These are phyloP conservation scores for Neoboletus magnificus DNA, from an alignment of 768 basidiomycete genomes.

Conservation along the genomic window DNA sequence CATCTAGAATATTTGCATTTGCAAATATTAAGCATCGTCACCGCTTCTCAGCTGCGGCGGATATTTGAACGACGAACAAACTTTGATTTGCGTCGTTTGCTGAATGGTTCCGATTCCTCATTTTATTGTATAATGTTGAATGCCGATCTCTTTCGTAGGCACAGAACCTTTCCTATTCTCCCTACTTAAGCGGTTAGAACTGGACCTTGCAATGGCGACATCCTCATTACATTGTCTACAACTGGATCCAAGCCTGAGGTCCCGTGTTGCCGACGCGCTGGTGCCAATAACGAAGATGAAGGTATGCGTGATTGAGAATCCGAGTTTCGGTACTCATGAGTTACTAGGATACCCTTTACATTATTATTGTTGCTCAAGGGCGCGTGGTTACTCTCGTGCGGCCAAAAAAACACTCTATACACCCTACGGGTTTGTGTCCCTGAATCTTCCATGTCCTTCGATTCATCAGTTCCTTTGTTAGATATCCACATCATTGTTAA, in stretches of 20 bases:
- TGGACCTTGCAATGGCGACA: conserved; percentile 77
- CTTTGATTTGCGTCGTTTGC: conserved; percentile 79
- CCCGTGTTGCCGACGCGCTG: conserved; percentile 75
- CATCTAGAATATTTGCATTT: conserved; percentile 96
- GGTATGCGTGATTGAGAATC: conserved; percentile 35
- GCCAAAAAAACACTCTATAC: conserved; percentile 91
- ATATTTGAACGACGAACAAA: conserved; percentile 90
- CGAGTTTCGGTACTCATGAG: not conserved
- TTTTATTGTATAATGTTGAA: not conserved
- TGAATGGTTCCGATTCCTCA: conserved; percentile 49
- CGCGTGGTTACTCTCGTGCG: conserved; percentile 83
- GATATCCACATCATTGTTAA: conserved; percentile 94
- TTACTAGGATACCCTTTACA: conserved; percentile 82
- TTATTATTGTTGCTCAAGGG: conserved; percentile 76
- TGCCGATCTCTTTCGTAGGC: conserved; percentile 42
- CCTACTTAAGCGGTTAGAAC: conserved; percentile 65
- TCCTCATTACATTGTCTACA: conserved; percentile 80
- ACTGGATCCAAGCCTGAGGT: conserved; percentile 65
- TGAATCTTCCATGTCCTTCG: not conserved
- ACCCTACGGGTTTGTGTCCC: conserved; percentile 70
- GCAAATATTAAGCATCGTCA: conserved; percentile 88
- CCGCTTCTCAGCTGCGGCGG: conserved; percentile 74
- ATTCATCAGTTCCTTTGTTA: not conserved
- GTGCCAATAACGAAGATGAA: conserved; percentile 79
- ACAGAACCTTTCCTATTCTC: conserved; percentile 79